These are phyloP conservation scores for Phytophthora pistaciae DNA, from an alignment of 352 stramenopile genomes.

Conservation along the genomic window DNA sequence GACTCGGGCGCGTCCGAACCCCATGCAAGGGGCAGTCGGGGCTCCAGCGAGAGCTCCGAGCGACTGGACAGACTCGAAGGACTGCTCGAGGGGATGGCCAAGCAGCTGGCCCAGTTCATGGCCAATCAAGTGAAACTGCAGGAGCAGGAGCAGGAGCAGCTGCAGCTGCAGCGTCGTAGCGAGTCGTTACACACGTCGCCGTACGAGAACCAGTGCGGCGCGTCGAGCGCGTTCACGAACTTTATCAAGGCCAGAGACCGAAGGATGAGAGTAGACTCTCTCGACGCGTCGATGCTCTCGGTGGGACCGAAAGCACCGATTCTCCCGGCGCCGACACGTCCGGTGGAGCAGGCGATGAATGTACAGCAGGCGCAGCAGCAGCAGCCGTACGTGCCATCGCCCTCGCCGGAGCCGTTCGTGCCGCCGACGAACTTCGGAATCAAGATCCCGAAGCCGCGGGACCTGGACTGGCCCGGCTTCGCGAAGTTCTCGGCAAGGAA, in stretches of 20 bases:
- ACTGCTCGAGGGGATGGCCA: conserved; percentile 1
- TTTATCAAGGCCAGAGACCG: conserved; percentile 4
- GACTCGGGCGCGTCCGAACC: too few species aligned
- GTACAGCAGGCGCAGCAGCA: not conserved
- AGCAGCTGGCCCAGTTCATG: not conserved
- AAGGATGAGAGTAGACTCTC: not conserved
- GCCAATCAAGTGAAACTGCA: not conserved
- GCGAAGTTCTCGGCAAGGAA: conserved; percentile 9
- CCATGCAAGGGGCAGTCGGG: too few species aligned
- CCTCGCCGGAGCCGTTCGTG: not conserved
- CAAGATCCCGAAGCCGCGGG: conserved; percentile 7
- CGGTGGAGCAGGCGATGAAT: not conserved
- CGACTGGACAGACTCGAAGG: too few species aligned
- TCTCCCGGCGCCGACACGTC: not conserved
- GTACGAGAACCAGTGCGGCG: not conserved
- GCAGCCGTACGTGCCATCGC: not conserved
- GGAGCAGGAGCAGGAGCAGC: too few species aligned
- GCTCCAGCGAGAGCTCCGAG: too few species aligned
- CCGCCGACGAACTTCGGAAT: conserved; percentile 3
- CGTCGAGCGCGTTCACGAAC: conserved; percentile 9
- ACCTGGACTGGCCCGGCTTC: not conserved
- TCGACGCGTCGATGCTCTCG: conserved; percentile 1
- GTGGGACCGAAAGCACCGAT: not conserved
- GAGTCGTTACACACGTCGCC: not conserved
- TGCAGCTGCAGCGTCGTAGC: not conserved